These are phyloP conservation scores for Beta corolliflora DNA, from an alignment of 179 eudicot genomes.

Conservation along the genomic window DNA sequence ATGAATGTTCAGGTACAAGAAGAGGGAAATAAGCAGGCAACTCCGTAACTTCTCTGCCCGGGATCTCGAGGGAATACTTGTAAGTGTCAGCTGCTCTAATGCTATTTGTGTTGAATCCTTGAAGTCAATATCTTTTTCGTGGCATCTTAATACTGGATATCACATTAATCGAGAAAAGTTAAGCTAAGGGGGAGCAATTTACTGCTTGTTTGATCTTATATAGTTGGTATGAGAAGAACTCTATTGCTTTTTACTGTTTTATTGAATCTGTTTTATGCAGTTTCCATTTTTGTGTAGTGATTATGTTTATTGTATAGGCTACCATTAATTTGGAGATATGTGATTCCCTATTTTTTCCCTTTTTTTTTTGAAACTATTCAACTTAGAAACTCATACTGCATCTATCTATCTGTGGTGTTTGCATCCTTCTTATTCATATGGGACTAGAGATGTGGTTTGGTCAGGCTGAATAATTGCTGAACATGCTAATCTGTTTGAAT, in stretches of 20 bases:
- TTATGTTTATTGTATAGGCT: not conserved
- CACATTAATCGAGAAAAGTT: not conserved
- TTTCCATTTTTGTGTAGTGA: not conserved
- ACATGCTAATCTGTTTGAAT: not conserved
- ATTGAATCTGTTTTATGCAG: not conserved
- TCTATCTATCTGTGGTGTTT: not conserved
- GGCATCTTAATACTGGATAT: not conserved
- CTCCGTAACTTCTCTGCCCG: conserved; percentile 62
- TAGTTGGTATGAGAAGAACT: not conserved
- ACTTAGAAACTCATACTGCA: not conserved
- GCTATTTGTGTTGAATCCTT: not conserved
- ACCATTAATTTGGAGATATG: not conserved
- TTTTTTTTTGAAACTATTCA: not conserved
- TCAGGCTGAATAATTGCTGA: not conserved
- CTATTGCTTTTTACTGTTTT: not conserved
- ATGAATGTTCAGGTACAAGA: conserved; percentile 60
- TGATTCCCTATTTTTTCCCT: too few species aligned
- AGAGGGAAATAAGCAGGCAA: conserved; percentile 80
- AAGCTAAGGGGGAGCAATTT: not conserved
- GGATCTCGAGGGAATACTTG: conserved; percentile 95
- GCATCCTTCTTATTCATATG: not conserved
- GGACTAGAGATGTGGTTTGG: not conserved
- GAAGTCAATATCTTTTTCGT: too few species aligned
- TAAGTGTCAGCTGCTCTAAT: conserved; percentile 37
- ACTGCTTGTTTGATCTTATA: not conserved